Evolutionary conservation across 139 green algal species (phyloP), one percentile per base, ranked within the genome.

Genomic region (Spirogloea muscicola): DNA sequence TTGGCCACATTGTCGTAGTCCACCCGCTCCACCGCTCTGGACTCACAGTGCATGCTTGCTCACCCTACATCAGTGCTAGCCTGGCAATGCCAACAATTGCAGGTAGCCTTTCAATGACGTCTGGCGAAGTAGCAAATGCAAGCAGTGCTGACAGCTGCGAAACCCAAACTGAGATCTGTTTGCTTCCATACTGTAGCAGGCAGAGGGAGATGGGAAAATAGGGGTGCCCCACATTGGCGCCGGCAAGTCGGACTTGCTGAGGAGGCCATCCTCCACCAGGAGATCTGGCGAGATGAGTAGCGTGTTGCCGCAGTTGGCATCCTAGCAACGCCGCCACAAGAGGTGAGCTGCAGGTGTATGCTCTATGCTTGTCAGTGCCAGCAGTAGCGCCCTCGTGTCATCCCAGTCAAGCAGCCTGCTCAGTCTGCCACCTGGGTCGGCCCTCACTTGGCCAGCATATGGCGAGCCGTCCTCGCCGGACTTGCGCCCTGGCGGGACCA

Each of bases 301-400:
- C 0, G 90, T 89, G 84, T 95, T 95, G 58, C 94, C 94, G 70
- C 90, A 95, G 70, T 94, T 90, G 4, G 93, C 92, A 74, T 98
- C 93, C 71, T 76, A 55, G 18, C n/a, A 34, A 3, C 9, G 21
- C 25, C 18, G 27, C 40, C 18, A 42, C 25, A n/a, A 29, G 3
- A 29, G 21, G 16, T 25, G 16, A 55, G 44, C 44, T 25, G 18
- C 6, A 33, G 5, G 3, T 59, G 6, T n/a, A 29, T 13, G 6
- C 40, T 29, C 18, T 70, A 38, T 60, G 36, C 61, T 27, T 70
- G 33, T 34, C n/a, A 16, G 29, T 58, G 38, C 13, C 36, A 25
- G 37, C 1, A 51, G n/a, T 5, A 49, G 58, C 36, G 21, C 25
- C 7, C 10, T 33, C 10, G 7, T 55, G 61, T 16, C 31, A 25